Conservation (phyloP, 495 filamentous ascomycete genomes). For the Penicillium mononematosum region DNA sequence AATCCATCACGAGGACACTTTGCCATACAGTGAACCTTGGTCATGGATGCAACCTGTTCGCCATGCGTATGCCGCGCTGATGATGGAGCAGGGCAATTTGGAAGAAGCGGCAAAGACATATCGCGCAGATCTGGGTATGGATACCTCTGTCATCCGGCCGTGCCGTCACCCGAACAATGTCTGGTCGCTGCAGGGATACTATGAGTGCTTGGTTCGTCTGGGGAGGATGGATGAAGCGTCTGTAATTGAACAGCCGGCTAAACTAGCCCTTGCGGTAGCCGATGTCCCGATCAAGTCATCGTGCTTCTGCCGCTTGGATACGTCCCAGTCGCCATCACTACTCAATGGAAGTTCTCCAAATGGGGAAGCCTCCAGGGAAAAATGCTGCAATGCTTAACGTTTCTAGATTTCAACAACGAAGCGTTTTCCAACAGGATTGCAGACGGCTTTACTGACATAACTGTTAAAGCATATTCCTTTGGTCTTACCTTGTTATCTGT, state of each 20-base stretch:
- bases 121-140: constrained; percentile 56
- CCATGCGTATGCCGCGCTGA: constrained; percentile 61
- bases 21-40: constrained; percentile 66
- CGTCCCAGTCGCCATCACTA: constrained; percentile 8
- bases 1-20: constrained; percentile 47
- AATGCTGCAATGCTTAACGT: constrained; percentile 1
- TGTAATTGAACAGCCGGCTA: constrained; percentile 48
- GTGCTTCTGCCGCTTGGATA: constrained; percentile 56
- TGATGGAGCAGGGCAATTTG: constrained; percentile 56
- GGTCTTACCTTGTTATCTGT: too few relatives aligned
- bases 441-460: too few relatives aligned
- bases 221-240: constrained; percentile 47
- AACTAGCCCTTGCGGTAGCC: constrained; percentile 49
- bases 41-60: constrained; percentile 64
- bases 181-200: constrained; percentile 62
- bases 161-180: constrained; percentile 63
- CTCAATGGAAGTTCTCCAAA: not conserved
- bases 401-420: too few relatives aligned
- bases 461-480: too few relatives aligned
- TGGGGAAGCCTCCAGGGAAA: not conserved
- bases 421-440: too few relatives aligned
- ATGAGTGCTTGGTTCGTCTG: constrained; percentile 58
- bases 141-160: constrained; percentile 51
- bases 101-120: constrained; percentile 55
- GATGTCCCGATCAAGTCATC: constrained; percentile 56